A percentile compares a stretch with the other conserved stretches of the same genome.
phyloP scores from a whole-genome alignment of 495 filamentous ascomycete genomes.

The Terfezia boudieri region DNA sequence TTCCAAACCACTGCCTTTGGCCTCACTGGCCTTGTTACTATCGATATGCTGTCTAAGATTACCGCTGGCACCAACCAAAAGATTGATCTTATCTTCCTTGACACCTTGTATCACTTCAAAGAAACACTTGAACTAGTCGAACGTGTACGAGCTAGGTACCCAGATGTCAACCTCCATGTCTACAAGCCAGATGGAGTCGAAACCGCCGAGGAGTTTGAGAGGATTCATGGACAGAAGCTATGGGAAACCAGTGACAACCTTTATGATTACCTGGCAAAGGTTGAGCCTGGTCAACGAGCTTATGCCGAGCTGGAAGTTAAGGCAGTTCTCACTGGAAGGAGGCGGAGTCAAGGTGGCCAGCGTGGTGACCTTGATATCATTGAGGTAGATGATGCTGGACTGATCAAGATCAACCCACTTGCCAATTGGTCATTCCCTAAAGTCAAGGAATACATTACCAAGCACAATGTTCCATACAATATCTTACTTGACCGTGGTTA shows the following conservation, averaged over 20 bases:
- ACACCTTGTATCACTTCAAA: slow-evolving; percentile 86
- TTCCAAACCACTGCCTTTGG: slow-evolving; percentile 97
- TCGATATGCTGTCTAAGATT: slow-evolving; percentile 87
- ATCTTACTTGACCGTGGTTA: slow-evolving; percentile 73
- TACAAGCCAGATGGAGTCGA: slow-evolving; percentile 62
- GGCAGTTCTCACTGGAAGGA: slow-evolving; percentile 83
- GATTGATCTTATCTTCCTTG: slow-evolving; percentile 90
- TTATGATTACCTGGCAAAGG: slow-evolving; percentile 95
- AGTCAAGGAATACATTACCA: slow-evolving; percentile 65
- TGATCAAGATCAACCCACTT: slow-evolving; percentile 97
- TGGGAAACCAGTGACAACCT: slow-evolving; percentile 73
- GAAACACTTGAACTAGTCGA: slow-evolving; percentile 74
- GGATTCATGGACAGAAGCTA: slow-evolving; percentile 55
- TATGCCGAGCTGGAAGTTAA: slow-evolving; percentile 75
- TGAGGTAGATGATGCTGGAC: slow-evolving; percentile 74
- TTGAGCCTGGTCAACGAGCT: slow-evolving; percentile 83
- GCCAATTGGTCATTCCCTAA: slow-evolving; percentile 88
- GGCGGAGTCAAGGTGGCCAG: slow-evolving; percentile 82
- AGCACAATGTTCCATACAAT: slow-evolving; percentile 84
- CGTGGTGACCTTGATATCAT: slow-evolving; percentile 71
- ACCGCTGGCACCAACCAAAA: slow-evolving; percentile 38
- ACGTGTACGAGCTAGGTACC: slow-evolving; percentile 51
- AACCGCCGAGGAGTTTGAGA: slow-evolving; percentile 52
- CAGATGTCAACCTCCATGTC: slow-evolving; percentile 55
- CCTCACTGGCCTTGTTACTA: slow-evolving; percentile 72